A percentile compares a stretch with the other conserved stretches of the same genome.
These are phyloP conservation scores for Colletotrichum musae DNA, from an alignment of 2,329 filamentous ascomycete genomes.

Conservation along the genomic window DNA sequence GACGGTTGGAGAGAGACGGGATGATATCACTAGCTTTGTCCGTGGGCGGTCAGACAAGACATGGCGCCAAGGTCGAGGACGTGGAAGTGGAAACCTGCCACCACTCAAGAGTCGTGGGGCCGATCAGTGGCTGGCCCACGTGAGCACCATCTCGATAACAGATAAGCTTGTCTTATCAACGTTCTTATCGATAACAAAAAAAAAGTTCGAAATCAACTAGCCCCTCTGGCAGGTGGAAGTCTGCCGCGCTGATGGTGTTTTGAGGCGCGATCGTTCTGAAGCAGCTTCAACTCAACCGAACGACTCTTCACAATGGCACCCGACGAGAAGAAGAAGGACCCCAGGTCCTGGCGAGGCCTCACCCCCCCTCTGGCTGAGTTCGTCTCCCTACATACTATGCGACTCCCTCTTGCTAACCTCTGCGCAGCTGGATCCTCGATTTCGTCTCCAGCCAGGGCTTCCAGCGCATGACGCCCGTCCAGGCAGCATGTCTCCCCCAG, in stretches of 20 bases:
- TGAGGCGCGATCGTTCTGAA: conserved; percentile 3
- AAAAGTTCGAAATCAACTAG: conserved; percentile 31
- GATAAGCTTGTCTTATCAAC: not conserved
- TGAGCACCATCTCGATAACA: conserved; percentile 5
- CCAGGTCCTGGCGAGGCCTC: conserved; percentile 61
- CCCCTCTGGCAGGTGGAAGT: conserved; percentile 31
- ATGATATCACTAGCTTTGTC: conserved; percentile 39
- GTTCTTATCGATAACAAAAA: conserved; percentile 35
- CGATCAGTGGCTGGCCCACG: not conserved
- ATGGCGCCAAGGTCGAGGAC: conserved; percentile 25
- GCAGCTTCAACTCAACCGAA: not conserved
- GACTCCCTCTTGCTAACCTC: conserved; percentile 78
- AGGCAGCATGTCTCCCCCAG: conserved; percentile 89
- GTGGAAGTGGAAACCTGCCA: not conserved
- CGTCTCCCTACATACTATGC: conserved; percentile 51
- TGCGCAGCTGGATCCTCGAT: conserved; percentile 89
- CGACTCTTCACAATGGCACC: conserved; percentile 48
- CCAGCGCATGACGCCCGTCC: conserved; percentile 91
- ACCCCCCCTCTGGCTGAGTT: conserved; percentile 55
- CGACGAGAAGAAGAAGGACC: conserved; percentile 59
- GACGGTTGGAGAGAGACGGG: conserved; percentile 30
- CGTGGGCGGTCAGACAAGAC: conserved; percentile 39
- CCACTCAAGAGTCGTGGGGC: not conserved
- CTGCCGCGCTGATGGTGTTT: not conserved
- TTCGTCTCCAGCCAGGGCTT: conserved; percentile 90